phyloP scores from a whole-genome alignment of 1,139 yeast genomes.

The Saccharomycopsis hybrid region DNA sequence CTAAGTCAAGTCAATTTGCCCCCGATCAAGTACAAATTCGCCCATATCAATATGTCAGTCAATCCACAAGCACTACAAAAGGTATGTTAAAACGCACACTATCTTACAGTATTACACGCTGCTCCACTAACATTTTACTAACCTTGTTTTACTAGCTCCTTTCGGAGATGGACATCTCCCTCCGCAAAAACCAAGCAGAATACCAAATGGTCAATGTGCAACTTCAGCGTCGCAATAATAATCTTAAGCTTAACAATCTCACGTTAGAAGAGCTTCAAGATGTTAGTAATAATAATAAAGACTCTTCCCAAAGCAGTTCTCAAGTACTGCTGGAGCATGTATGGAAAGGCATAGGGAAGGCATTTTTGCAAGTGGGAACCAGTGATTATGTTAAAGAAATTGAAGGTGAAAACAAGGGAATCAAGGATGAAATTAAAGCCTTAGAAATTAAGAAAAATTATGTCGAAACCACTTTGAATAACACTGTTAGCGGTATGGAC shows the following conservation, averaged over 20 bases:
- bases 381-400: conserved; percentile 11
- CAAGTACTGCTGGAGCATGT: no score
- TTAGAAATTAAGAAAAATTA: conserved; percentile 20
- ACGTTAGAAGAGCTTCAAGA: conserved; percentile 14
- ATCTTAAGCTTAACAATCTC: conserved; percentile 18
- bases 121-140: no score
- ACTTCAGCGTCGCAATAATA: conserved; percentile 14
- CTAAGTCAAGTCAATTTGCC: no score
- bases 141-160: no score
- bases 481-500: conserved; percentile 19
- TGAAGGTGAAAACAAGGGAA: conserved; percentile 8
- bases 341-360: conserved; percentile 21
- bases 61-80: conserved; percentile 18
- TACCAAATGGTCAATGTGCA: conserved; percentile 20
- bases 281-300: not conserved
- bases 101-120: no score
- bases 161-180: conserved; percentile 14
- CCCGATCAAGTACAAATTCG: no score
- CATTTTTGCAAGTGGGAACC: conserved; percentile 10
- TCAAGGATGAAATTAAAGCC: conserved; percentile 16
- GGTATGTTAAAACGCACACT: no score
- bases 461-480: conserved; percentile 19
- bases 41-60: conserved; percentile 14
- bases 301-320: no score
- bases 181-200: conserved; percentile 20